Evolutionary conservation across 2,329 filamentous ascomycete genomes (phyloP).

Genomic region (Arthrocladium fulminans): DNA sequence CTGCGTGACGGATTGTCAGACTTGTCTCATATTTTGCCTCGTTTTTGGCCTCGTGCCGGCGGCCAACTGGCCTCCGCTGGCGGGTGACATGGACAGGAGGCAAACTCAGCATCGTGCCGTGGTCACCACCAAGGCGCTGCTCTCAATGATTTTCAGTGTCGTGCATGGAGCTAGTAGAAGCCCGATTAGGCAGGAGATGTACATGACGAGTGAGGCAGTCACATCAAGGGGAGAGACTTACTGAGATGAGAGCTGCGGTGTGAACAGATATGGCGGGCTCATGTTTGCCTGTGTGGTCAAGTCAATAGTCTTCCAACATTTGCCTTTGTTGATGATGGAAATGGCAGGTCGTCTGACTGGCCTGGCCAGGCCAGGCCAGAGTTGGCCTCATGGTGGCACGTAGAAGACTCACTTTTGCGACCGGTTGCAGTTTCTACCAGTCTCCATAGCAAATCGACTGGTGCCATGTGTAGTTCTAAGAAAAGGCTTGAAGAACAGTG

Average conservation of each 20-base stretch:
- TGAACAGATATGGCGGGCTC: slow-evolving; percentile 16
- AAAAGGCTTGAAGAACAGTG: not conserved
- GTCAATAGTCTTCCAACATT: not conserved
- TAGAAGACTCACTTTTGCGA: slow-evolving; percentile 5
- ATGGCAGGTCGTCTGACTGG: too few relatives aligned
- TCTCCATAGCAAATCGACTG: slow-evolving; percentile 5
- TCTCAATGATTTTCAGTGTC: too few relatives aligned
- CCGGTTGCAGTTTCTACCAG: slow-evolving; percentile 4
- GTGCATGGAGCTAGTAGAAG: too few relatives aligned
- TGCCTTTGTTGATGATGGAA: too few relatives aligned
- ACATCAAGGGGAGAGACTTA: not conserved
- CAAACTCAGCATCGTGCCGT: not conserved
- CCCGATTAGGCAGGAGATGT: too few relatives aligned
- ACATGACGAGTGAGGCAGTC: not conserved
- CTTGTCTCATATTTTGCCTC: not conserved
- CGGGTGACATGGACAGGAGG: too few relatives aligned
- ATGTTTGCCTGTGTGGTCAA: slow-evolving; percentile 26
- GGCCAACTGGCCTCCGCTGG: too few relatives aligned
- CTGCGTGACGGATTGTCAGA: slow-evolving; percentile 27
- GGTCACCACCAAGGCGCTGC: too few relatives aligned
- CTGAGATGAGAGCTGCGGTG: slow-evolving; percentile 1
- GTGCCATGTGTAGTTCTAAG: slow-evolving; percentile 5
- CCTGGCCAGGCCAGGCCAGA: not conserved
- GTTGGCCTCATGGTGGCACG: not conserved
- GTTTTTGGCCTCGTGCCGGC: not conserved